Conservation (phyloP, 129 eudicot species). For the Artemisia annua region DNA sequence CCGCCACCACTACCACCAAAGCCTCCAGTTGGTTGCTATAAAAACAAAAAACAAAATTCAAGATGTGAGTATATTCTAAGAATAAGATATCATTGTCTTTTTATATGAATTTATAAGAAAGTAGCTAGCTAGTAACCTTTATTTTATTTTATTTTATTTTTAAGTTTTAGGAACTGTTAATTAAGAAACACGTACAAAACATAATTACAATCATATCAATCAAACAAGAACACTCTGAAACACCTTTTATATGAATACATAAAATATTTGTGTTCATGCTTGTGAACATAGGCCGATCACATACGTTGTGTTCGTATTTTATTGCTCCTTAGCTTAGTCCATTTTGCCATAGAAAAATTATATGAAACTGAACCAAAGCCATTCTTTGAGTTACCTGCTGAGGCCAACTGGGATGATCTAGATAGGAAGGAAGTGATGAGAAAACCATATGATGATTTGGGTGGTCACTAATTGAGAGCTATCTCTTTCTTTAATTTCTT, state of each 20-base stretch:
- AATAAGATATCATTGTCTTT: conserved; percentile 19
- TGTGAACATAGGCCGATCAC: too few species aligned
- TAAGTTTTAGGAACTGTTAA: neutral
- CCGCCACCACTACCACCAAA: conserved; percentile 29
- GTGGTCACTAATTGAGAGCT: conserved; percentile 32
- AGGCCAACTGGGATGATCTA: conserved; percentile 57
- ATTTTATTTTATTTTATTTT: conserved; percentile 5
- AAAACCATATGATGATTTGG: conserved; percentile 45
- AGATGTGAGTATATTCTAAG: conserved; percentile 38
- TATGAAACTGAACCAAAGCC: neutral
- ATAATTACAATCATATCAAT: too few species aligned
- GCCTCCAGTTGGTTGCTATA: conserved; percentile 39
- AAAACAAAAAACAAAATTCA: conserved; percentile 16
- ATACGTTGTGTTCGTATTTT: too few species aligned
- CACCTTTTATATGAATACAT: too few species aligned
- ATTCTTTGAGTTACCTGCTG: conserved; percentile 35
- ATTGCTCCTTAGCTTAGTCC: too few species aligned
- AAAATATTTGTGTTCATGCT: too few species aligned
- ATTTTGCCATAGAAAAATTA: conserved; percentile 1
- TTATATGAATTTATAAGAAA: neutral
- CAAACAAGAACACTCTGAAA: too few species aligned
- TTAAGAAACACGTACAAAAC: too few species aligned
- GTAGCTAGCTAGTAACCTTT: neutral
- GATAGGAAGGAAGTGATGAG: conserved; percentile 55
- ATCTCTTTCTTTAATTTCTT: conserved; percentile 31